Evolutionary conservation across 2,329 filamentous ascomycete genomes (phyloP), one percentile per base, ranked within the genome.

Genomic region (Fusarium sulawesiense): DNA sequence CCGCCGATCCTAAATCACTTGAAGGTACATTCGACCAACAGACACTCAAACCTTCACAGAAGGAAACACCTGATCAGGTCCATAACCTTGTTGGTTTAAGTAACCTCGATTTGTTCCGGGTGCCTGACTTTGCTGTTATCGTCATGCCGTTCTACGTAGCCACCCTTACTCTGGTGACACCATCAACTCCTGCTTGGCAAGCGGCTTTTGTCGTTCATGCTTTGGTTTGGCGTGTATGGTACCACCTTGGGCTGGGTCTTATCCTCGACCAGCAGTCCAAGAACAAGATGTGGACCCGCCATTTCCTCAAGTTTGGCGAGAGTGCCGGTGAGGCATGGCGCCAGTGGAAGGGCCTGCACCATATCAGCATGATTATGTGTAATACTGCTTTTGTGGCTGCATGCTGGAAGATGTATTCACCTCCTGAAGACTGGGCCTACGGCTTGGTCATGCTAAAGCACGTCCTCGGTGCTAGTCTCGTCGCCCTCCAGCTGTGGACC

Each of bases 241-340:
- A 96, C 78, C 93, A 92, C 13, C 81, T 96, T 57, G 96, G 96
- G 25, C 88, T 99, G 27, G 96, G 95, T 46, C 87, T 93, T 73
- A 90, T 98, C 64, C 87, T 99, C 49, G 90, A 93, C 74, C 87
- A 88, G 58, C 96, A 99, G 80, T 98, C 95, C 21, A 91, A 91
- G 76, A 89, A 91, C 80, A 98, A 98, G 83, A 90, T 92, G 80
- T 98, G 96, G 93, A 98, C 95, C 18, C 90, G 96, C 27, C 96
- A 99, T 83, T 99, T 98, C 78, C 88, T 99, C 81, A 99, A 99
- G 80, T 98, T 92, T 76, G 96, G 96, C 66, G 96, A 98, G 79
- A 94, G 88, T 66, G 91, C 91, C 5, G 91, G 92, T 66, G 96
- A 98, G 80, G 95, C 95, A 6, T 99, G 96, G 96, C 90, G 92